phyloP scores from a whole-genome alignment of 768 basidiomycete species.

The Boletellus emodensis region DNA sequence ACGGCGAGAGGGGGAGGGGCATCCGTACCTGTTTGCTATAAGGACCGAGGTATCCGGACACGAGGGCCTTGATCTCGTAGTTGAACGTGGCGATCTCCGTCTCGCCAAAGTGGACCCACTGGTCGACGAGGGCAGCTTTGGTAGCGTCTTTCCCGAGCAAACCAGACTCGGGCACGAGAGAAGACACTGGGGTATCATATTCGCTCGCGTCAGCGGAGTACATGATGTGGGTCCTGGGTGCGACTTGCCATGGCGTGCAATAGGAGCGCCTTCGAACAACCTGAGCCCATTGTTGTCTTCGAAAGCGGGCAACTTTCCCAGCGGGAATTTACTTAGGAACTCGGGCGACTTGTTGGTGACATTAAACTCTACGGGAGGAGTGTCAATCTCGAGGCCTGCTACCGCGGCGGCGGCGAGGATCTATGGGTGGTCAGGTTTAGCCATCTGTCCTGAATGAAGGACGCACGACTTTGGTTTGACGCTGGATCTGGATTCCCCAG shows the following conservation, averaged over 20 bases:
- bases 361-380: conserved; percentile 15
- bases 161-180: conserved; percentile 24
- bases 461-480: conserved; percentile 29
- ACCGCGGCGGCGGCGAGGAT: conserved; percentile 23
- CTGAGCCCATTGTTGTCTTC: conserved; percentile 21
- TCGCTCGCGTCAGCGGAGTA: neutral
- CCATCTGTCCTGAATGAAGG: no score
- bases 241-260: conserved; percentile 27
- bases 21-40: conserved; percentile 22
- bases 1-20: neutral
- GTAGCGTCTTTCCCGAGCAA: conserved; percentile 21
- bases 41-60: conserved; percentile 17
- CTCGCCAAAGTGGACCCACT: conserved; percentile 31
- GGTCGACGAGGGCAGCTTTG: conserved; percentile 28
- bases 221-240: neutral
- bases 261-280: conserved; percentile 27
- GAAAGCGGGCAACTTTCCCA: conserved; percentile 29
- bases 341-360: conserved; percentile 28
- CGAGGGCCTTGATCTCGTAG: conserved; percentile 16
- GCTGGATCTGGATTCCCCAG: conserved; percentile 23
- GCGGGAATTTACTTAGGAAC: conserved; percentile 27
- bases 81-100: conserved; percentile 23
- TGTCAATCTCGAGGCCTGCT: conserved; percentile 26
- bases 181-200: conserved; percentile 15
- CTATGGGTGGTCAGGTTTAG: conserved; percentile 6